Evolutionary conservation across 2,329 filamentous ascomycete genomes (phyloP).

Genomic region (Phaeosphaeriaceae sp.): DNA sequence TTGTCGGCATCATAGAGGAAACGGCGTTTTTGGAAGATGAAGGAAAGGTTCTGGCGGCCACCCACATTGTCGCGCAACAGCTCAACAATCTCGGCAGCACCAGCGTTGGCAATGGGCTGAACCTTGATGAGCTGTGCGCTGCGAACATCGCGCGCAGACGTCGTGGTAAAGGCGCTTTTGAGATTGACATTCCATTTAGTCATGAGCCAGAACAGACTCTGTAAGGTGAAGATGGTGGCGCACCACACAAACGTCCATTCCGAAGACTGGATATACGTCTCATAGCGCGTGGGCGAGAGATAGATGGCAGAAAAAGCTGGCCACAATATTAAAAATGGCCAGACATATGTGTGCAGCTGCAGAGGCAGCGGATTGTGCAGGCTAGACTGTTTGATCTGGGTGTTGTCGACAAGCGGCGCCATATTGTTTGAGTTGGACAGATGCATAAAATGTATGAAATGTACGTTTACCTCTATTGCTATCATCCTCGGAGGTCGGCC

Average conservation of each 20-base stretch:
- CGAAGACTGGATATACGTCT: conserved; percentile 86
- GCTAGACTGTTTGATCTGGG: conserved; percentile 86
- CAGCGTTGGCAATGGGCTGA: conserved; percentile 86
- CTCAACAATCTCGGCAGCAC: conserved; percentile 83
- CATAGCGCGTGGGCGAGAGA: conserved; percentile 81
- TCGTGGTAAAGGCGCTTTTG: conserved; percentile 80
- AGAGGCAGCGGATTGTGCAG: conserved; percentile 85
- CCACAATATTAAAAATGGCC: conserved; percentile 92
- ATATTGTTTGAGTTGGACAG: too few relatives aligned
- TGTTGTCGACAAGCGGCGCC: conserved; percentile 81
- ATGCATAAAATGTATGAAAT: too few relatives aligned
- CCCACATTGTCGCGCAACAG: conserved; percentile 78
- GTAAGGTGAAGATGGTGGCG: conserved; percentile 83
- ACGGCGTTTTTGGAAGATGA: conserved; percentile 96
- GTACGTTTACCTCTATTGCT: too few relatives aligned
- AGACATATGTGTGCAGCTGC: conserved; percentile 85
- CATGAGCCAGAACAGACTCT: conserved; percentile 90
- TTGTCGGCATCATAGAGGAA: conserved; percentile 81
- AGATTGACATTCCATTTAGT: conserved; percentile 98
- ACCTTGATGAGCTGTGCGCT: conserved; percentile 90
- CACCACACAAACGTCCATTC: conserved; percentile 99
- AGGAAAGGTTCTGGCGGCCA: conserved; percentile 79
- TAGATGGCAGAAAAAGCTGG: conserved; percentile 90
- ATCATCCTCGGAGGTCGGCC: too few relatives aligned
- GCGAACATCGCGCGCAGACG: conserved; percentile 70